These are phyloP conservation scores for Backusella mclennaniae DNA, from an alignment of 192 early-diverging fungal species.

Conservation along the genomic window DNA sequence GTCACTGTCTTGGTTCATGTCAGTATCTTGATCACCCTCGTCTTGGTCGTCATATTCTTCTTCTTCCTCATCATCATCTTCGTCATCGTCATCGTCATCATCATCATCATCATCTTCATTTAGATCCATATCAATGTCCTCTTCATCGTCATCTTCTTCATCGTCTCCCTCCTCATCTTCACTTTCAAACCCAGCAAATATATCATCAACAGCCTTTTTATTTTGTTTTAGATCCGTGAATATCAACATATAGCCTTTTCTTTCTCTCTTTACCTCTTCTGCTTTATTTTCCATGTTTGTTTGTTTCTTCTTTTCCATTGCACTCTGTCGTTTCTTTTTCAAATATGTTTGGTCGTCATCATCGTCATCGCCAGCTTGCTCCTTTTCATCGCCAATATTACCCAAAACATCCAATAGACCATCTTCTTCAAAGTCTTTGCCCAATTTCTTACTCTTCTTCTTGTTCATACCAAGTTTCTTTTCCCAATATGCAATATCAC, in stretches of 20 bases:
- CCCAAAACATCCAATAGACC: slow-evolving; percentile 52
- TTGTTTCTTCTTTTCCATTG: slow-evolving; percentile 22
- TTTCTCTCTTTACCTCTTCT: slow-evolving; percentile 26
- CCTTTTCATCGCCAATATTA: slow-evolving; percentile 17
- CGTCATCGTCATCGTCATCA: not conserved
- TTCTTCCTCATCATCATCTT: not conserved
- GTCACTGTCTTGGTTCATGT: slow-evolving; percentile 5
- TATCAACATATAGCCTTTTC: not conserved
- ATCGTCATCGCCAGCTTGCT: slow-evolving; percentile 16
- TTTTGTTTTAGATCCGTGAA: not conserved
- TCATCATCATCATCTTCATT: slow-evolving; percentile 17
- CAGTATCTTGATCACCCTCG: slow-evolving; percentile 22
- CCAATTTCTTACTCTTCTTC: slow-evolving; percentile 40
- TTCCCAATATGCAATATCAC: slow-evolving; percentile 51
- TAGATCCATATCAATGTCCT: slow-evolving; percentile 19
- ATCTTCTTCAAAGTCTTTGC: slow-evolving; percentile 51
- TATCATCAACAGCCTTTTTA: slow-evolving; percentile 20
- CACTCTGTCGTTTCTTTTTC: slow-evolving; percentile 20
- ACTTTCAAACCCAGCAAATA: slow-evolving; percentile 19
- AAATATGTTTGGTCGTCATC: slow-evolving; percentile 40
- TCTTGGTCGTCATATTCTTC: slow-evolving; percentile 18
- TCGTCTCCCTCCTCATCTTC: not conserved
- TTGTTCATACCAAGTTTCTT: slow-evolving; percentile 49
- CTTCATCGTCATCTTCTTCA: slow-evolving; percentile 7
- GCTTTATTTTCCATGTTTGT: slow-evolving; percentile 33